Evolutionary conservation across 2,329 filamentous ascomycete genomes (phyloP).

Genomic region (Talaromyces sp.): DNA sequence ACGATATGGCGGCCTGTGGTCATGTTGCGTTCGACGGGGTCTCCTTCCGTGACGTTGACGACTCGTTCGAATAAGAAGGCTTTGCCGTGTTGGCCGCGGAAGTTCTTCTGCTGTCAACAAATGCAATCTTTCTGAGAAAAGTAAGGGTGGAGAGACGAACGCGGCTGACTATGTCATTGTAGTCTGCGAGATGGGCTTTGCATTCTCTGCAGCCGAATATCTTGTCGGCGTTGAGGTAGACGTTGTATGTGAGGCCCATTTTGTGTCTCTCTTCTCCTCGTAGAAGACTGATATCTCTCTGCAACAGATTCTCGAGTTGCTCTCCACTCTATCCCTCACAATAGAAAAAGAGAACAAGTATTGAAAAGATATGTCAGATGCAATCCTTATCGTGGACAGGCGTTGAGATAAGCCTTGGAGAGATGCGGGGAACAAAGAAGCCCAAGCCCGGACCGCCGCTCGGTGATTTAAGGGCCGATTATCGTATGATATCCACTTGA

Average conservation of each 20-base stretch:
- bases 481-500: neutral
- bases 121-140: neutral
- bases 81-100: constrained; percentile 96
- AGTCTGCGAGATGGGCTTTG: constrained; percentile 92
- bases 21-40: constrained; percentile 94
- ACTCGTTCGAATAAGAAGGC: constrained; percentile 94
- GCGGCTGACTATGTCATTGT: constrained; percentile 91
- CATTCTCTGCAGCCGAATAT: constrained; percentile 93
- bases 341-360: neutral
- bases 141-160: constrained; percentile 52
- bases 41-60: constrained; percentile 78
- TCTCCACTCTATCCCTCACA: neutral
- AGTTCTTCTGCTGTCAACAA: constrained; percentile 63
- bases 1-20: constrained; percentile 94
- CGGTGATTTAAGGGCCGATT: neutral
- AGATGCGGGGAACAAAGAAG: constrained; percentile 10
- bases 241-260: constrained; percentile 90
- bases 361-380: neutral
- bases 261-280: neutral
- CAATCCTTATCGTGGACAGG: constrained; percentile 12
- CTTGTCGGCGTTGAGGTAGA: constrained; percentile 79
- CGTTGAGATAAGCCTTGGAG: constrained; percentile 12
- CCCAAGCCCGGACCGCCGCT: neutral
- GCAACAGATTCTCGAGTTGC: neutral
- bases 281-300: too few species aligned